These are phyloP conservation scores for Yamadazyma paraphyllophila DNA, from an alignment of 805 yeast species.

Conservation along the genomic window DNA sequence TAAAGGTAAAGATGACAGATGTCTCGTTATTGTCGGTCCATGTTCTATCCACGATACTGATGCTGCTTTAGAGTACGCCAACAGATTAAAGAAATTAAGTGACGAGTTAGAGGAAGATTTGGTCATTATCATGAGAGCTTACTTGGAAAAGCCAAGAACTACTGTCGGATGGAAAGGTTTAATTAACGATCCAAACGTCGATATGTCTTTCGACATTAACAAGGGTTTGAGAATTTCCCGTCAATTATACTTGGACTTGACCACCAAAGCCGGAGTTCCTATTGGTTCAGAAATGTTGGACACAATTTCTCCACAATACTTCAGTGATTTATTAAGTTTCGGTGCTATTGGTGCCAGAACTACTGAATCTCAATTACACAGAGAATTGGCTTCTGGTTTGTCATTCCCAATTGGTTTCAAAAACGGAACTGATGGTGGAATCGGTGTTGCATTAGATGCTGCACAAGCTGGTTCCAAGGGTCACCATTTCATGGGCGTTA, in stretches of 20 bases:
- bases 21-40: slow-evolving; percentile 91
- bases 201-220: slow-evolving; percentile 88
- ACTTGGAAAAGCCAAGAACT: slow-evolving; percentile 96
- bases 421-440: slow-evolving; percentile 95
- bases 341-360: slow-evolving; percentile 99
- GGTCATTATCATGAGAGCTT: slow-evolving; percentile 93
- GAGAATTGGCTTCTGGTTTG: slow-evolving; percentile 94
- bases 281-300: slow-evolving; percentile 98
- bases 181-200: slow-evolving; percentile 95
- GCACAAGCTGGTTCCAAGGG: slow-evolving; percentile 87
- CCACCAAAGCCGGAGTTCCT: slow-evolving; percentile 65
- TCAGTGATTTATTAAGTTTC: slow-evolving; percentile 87
- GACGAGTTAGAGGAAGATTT: slow-evolving; percentile 71
- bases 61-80: slow-evolving; percentile 89
- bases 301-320: slow-evolving; percentile 94
- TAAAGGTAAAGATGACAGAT: slow-evolving; percentile 80
- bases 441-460: slow-evolving; percentile 94
- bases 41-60: slow-evolving; percentile 94
- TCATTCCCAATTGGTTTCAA: slow-evolving; percentile 98
- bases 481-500: slow-evolving; percentile 92
- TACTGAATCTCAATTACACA: slow-evolving; percentile 95
- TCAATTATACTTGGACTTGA: slow-evolving; percentile 79
- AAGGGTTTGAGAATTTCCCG: slow-evolving; percentile 90
- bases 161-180: slow-evolving; percentile 99
- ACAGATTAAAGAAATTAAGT: slow-evolving; percentile 55